Percentiles rank a stretch among this genome's conserved stretches.
phyloP scores from a whole-genome alignment of 495 filamentous ascomycete genomes.

The Massariosphaeria phaeospora region DNA sequence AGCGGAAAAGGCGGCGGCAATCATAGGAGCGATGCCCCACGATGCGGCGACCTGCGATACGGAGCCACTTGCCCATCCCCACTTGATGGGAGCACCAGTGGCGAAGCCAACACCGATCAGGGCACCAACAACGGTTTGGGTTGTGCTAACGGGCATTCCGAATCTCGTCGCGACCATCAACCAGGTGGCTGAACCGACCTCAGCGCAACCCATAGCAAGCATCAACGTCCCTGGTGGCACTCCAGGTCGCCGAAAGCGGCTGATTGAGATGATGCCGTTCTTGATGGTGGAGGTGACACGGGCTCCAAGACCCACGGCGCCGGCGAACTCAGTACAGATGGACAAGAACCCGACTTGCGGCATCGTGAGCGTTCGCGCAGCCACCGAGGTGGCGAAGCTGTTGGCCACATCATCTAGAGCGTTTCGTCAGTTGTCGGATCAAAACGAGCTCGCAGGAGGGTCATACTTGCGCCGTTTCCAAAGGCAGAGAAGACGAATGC shows the following conservation, averaged over 20 bases:
- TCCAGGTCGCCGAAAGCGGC: conserved; percentile 42
- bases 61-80: conserved; percentile 52
- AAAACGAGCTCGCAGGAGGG: too few species aligned
- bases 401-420: background rate
- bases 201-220: conserved; percentile 60
- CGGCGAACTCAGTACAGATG: conserved; percentile 52
- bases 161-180: conserved; percentile 53
- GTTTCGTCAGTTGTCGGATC: background rate
- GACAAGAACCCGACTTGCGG: conserved; percentile 31
- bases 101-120: conserved; percentile 20
- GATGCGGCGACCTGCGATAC: conserved; percentile 57
- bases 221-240: conserved; percentile 53
- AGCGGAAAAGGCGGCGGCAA: conserved; percentile 55
- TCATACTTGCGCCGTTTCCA: conserved; percentile 45
- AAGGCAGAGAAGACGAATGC: conserved; percentile 45
- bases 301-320: conserved; percentile 58
- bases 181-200: conserved; percentile 52
- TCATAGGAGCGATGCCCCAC: conserved; percentile 58
- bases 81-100: conserved; percentile 49
- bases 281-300: conserved; percentile 65
- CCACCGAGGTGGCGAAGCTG: conserved; percentile 21
- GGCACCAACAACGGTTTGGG: conserved; percentile 17
- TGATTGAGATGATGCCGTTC: conserved; percentile 55
- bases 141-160: conserved; percentile 35
- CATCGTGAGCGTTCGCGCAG: conserved; percentile 31